phyloP scores from a whole-genome alignment of 148 eudicot genomes.

The Vaccinium macrocarpon region DNA sequence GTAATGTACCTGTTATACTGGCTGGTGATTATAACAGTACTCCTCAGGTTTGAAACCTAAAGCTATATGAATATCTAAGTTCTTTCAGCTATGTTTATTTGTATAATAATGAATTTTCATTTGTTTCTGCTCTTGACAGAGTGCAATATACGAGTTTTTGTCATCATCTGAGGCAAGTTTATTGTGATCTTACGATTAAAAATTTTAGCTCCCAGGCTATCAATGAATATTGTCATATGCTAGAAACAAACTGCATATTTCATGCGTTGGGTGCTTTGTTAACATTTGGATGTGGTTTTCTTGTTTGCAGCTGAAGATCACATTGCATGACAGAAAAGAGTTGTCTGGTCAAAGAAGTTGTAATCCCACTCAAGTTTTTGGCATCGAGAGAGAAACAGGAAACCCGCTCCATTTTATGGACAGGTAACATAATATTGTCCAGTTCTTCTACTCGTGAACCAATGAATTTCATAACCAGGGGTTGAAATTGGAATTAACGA shows the following conservation, averaged over 20 bases:
- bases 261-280: neutral
- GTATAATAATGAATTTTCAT: neutral
- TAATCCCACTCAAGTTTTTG: constrained; percentile 28
- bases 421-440: constrained; percentile 7
- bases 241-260: neutral
- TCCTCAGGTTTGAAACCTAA: constrained; percentile 36
- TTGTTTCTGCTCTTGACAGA: constrained; percentile 23
- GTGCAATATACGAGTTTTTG: constrained; percentile 31
- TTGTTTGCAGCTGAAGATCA: constrained; percentile 36
- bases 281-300: constrained; percentile 1
- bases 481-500: neutral
- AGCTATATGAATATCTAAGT: neutral
- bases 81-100: neutral
- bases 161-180: constrained; percentile 29
- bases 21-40: constrained; percentile 45
- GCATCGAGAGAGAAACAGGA: constrained; percentile 12
- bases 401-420: constrained; percentile 11
- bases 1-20: constrained; percentile 41
- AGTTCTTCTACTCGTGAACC: neutral
- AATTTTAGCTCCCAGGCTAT: neutral
- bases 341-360: constrained; percentile 45
- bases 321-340: constrained; percentile 40
- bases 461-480: neutral
- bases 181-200: neutral
- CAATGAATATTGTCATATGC: neutral